A percentile compares a stretch with the other conserved stretches of the same genome.
These are phyloP conservation scores for Colletotrichum sublineola DNA, from an alignment of 2,329 filamentous ascomycete genomes.

Conservation along the genomic window DNA sequence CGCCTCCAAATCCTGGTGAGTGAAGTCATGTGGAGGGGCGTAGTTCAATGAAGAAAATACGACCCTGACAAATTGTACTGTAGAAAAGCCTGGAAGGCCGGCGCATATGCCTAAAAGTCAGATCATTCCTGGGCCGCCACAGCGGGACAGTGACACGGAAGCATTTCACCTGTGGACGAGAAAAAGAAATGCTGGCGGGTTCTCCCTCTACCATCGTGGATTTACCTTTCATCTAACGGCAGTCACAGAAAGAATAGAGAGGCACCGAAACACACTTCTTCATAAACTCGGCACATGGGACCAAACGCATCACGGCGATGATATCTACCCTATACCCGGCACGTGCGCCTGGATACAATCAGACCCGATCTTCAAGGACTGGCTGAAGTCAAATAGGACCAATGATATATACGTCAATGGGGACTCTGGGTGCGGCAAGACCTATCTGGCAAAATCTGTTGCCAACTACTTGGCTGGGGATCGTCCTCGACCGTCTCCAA, in stretches of 20 bases:
- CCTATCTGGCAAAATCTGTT: constrained; percentile 44
- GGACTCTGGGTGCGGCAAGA: constrained; percentile 44
- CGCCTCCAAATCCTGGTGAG: constrained; percentile 19
- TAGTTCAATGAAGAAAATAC: too few relatives aligned
- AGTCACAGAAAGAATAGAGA: neutral
- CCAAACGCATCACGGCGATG: constrained; percentile 24
- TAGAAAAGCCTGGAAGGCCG: neutral
- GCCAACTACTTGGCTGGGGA: constrained; percentile 39
- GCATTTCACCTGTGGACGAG: constrained; percentile 16
- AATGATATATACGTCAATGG: constrained; percentile 42
- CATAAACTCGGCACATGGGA: constrained; percentile 19
- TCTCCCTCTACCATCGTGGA: too few relatives aligned
- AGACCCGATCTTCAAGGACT: constrained; percentile 37
- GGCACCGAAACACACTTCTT: constrained; percentile 3
- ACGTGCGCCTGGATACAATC: constrained; percentile 45
- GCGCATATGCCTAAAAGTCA: neutral
- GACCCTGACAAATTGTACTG: neutral
- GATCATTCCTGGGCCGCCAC: neutral
- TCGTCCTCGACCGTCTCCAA: neutral
- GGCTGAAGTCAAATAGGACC: constrained; percentile 37
- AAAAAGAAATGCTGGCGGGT: constrained; percentile 19
- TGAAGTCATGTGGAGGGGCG: neutral
- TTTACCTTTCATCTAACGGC: neutral
- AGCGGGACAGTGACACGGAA: neutral
- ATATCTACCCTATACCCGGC: constrained; percentile 29